A percentile compares a stretch with the other conserved stretches of the same genome.
These are phyloP conservation scores for Hypocrella siamensis DNA, from an alignment of 2,329 filamentous ascomycete species.

Conservation along the genomic window DNA sequence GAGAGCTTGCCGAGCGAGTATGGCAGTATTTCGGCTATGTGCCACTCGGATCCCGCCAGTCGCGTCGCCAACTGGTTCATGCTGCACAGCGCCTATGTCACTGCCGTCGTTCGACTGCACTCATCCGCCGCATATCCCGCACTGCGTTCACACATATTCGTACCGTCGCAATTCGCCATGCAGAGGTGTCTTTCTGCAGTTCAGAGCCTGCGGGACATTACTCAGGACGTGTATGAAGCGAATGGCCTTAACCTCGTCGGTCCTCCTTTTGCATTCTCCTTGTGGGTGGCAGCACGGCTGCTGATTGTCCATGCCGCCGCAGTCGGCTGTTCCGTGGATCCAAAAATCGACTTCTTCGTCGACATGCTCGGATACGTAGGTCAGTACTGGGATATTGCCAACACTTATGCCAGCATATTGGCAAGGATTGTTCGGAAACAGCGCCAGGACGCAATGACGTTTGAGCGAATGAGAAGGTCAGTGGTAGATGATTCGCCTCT, in stretches of 20 bases:
- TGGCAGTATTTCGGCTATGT: slow-evolving; percentile 26
- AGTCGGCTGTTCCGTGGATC: slow-evolving; percentile 18
- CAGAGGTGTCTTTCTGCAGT: slow-evolving; percentile 27
- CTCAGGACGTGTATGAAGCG: slow-evolving; percentile 25
- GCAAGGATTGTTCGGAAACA: slow-evolving; percentile 20
- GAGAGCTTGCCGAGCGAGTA: slow-evolving; percentile 27
- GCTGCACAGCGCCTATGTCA: slow-evolving; percentile 28
- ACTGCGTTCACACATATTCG: slow-evolving; percentile 22
- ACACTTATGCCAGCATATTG: slow-evolving; percentile 24
- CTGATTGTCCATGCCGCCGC: slow-evolving; percentile 25
- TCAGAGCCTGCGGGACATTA: slow-evolving; percentile 26
- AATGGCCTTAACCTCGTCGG: slow-evolving; percentile 25
- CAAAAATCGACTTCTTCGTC: slow-evolving; percentile 26
- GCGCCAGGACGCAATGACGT: slow-evolving; percentile 18
- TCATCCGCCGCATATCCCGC: slow-evolving; percentile 26
- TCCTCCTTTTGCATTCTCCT: slow-evolving; percentile 26
- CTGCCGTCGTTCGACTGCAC: slow-evolving; percentile 25
- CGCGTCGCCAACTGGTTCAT: slow-evolving; percentile 31
- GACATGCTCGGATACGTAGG: slow-evolving; percentile 24
- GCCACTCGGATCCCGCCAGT: slow-evolving; percentile 27
- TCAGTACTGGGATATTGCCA: slow-evolving; percentile 27
- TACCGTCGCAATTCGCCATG: slow-evolving; percentile 27
- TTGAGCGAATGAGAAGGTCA: slow-evolving; percentile 24
- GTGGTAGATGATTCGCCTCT: too few relatives aligned
- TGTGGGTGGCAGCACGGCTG: slow-evolving; percentile 26